phyloP scores from a whole-genome alignment of 257 asterid genomes.

The Lycium barbarum region DNA sequence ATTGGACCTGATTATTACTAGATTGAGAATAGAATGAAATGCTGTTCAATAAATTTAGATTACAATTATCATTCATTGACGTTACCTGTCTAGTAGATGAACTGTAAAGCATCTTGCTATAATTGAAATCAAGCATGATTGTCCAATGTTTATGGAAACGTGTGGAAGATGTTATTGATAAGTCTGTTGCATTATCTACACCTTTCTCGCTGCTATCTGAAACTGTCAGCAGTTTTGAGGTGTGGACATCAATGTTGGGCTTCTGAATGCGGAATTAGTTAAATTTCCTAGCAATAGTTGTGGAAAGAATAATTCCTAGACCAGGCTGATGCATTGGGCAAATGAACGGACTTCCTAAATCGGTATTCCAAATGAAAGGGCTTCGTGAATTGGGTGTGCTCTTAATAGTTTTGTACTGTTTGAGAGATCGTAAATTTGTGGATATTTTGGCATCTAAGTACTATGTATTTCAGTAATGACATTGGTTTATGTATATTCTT shows the following conservation, averaged over 20 bases:
- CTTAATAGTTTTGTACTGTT: not conserved
- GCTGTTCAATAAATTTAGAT: not conserved
- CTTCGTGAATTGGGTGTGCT: not conserved
- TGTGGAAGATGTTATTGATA: not conserved
- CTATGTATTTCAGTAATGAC: not conserved
- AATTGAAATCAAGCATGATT: not conserved
- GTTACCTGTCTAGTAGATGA: not conserved
- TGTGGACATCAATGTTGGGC: not conserved
- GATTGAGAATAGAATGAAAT: not conserved
- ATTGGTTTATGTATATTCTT: not conserved
- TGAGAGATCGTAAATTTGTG: not conserved
- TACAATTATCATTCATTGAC: not conserved
- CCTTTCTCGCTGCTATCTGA: not conserved
- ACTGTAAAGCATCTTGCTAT: not conserved
- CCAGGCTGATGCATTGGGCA: constrained; percentile 9
- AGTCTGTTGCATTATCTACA: not conserved
- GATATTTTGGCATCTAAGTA: constrained; percentile 14
- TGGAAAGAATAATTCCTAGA: constrained; percentile 12
- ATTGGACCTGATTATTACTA: not conserved
- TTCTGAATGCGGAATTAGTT: not conserved
- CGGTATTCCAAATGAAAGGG: not conserved
- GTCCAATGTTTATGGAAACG: not conserved
- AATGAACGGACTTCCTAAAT: not conserved
- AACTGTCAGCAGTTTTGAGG: constrained; percentile 6
- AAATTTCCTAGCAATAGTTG: not conserved